Percentiles rank a stretch among this genome's conserved stretches.
These are phyloP conservation scores for Penicillium sp. DNA, from an alignment of 2,329 filamentous ascomycete genomes.

Conservation along the genomic window DNA sequence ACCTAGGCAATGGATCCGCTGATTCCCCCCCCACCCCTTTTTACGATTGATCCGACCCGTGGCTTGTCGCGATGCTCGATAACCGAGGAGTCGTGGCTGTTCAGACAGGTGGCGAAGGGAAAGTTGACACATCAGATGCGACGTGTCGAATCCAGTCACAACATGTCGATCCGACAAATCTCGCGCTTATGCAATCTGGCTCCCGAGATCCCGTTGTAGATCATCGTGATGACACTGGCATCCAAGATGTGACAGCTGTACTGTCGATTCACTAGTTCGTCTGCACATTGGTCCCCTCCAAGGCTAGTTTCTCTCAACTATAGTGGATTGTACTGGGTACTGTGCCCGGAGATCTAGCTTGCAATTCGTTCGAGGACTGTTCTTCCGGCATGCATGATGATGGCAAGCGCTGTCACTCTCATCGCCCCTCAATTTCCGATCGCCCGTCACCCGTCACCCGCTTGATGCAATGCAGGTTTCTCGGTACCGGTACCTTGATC, in stretches of 20 bases:
- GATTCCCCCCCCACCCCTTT: neutral
- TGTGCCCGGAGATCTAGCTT: neutral
- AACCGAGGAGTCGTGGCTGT: neutral
- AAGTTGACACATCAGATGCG: neutral
- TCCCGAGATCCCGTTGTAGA: constrained; percentile 13
- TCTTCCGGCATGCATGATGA: neutral
- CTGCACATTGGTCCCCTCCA: neutral
- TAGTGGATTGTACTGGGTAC: neutral
- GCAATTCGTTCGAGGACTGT: neutral
- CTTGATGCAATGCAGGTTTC: neutral
- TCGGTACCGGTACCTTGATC: neutral
- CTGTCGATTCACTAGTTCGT: neutral
- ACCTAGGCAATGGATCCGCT: no score
- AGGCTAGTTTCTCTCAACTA: neutral
- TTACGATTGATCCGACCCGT: neutral
- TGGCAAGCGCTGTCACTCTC: neutral
- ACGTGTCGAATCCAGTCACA: neutral
- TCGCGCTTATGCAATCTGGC: constrained; percentile 12
- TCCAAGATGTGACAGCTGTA: neutral
- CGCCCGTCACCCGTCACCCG: neutral
- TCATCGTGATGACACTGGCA: neutral
- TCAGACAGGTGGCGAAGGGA: neutral
- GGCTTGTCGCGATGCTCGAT: neutral
- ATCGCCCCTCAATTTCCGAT: neutral
- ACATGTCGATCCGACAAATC: neutral